A percentile compares a stretch with the other conserved stretches of the same genome.
Conservation (phyloP, 257 asterid genomes). For the Ehretia macrophylla region DNA sequence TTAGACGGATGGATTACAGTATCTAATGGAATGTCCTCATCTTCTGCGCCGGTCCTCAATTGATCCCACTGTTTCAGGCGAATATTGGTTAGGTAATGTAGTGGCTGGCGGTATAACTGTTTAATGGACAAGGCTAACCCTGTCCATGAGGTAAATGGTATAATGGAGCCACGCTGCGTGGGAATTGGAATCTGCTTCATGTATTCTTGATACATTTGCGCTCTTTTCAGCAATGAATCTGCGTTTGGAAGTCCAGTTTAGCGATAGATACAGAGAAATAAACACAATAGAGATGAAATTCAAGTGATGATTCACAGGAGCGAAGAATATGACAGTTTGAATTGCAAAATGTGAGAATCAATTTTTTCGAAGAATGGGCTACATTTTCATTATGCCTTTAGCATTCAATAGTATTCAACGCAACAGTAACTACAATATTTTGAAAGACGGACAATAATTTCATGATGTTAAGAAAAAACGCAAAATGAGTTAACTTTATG, state of each 20-base stretch:
- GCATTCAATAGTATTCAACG: too few relatives aligned
- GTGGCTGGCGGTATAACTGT: constrained; percentile 56
- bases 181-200: constrained; percentile 62
- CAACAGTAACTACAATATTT: too few relatives aligned
- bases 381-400: too few relatives aligned
- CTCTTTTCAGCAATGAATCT: constrained; percentile 49
- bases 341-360: too few relatives aligned
- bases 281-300: background rate
- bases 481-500: too few relatives aligned
- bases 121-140: constrained; percentile 65
- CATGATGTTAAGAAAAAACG: too few relatives aligned
- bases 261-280: background rate
- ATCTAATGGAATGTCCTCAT: constrained; percentile 42
- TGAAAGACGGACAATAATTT: too few relatives aligned
- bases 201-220: constrained; percentile 42
- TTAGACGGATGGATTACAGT: constrained; percentile 44
- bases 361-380: too few relatives aligned
- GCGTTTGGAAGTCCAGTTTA: constrained; percentile 14
- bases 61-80: constrained; percentile 47
- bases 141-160: constrained; percentile 65
- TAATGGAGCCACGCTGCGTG: constrained; percentile 31
- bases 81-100: constrained; percentile 76
- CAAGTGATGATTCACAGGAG: background rate
- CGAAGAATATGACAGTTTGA: background rate
- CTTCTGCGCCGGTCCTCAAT: constrained; percentile 40